Evolutionary conservation across 108 stramenopile species (phyloP), one percentile per base, ranked within the genome.

Genomic region (Cyclotella baltica): DNA sequence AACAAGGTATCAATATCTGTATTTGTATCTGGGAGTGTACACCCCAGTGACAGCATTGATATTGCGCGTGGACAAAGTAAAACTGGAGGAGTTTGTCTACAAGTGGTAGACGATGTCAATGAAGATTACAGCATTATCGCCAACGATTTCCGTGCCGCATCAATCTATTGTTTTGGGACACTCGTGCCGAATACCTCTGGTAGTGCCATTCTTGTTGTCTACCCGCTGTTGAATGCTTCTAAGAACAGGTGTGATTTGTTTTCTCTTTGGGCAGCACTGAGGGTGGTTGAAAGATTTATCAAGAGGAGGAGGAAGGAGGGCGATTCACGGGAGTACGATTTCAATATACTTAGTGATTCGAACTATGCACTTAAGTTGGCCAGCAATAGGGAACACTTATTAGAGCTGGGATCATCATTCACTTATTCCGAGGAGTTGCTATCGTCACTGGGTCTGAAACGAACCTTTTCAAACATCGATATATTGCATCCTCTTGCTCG

Each of bases 301-400:
- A 59, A 69, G 38, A 27, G 28, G 11, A 56, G 58, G 29, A n/a
- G 47, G 4, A 67, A 74, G 10, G 37, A 75, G 10, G 36, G 58
- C 20, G 72, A 74, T 5, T 33, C 25, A 0, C 36, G 53, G 23
- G 1, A 38, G 28, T 78, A 84, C 23, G 70, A 79, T 37, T 51
- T 87, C 19, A 75, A 68, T 25, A 55, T 89, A 5, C 78, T 72
- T 40, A 87, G 84, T 16, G 86, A 89, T 51, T 87, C 86, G 4
- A 77, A 75, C 11, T 89, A 85, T 50, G 81, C 73, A 13, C 78
- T 81, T 77, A 84, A 87, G 34, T 29, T 87, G 20, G 47, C 80
- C 3, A 62, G 69, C 29, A 66, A 85, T 59, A 56, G 37, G 50
- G 62, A 66, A 16, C 70, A 67, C 2, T 69, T 89, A 2, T 11